phyloP scores from a whole-genome alignment of 2,329 filamentous ascomycete genomes.

The Monosporascus ibericus region DNA sequence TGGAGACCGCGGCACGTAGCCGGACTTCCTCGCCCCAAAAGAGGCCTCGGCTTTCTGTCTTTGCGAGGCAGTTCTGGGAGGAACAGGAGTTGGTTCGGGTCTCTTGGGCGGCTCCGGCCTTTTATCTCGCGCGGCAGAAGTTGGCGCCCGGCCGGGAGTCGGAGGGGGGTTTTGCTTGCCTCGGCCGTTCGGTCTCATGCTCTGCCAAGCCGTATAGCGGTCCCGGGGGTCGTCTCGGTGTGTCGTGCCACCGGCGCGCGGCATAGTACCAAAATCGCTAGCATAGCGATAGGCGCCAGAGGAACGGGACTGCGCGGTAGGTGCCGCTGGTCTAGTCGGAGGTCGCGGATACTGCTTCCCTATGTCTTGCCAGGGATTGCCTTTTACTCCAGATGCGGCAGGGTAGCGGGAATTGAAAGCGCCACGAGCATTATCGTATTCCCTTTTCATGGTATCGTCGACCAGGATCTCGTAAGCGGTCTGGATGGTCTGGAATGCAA shows the following conservation, averaged over 20 bases:
- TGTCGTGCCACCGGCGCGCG: constrained; percentile 10
- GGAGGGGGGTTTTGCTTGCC: constrained; percentile 17
- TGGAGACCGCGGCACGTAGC: constrained; percentile 44
- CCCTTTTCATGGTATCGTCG: constrained; percentile 43
- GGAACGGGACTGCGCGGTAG: constrained; percentile 11
- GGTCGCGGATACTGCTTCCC: constrained; percentile 45
- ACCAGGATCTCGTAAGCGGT: constrained; percentile 71
- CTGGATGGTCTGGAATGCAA: constrained; percentile 82
- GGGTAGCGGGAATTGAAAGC: constrained; percentile 33
- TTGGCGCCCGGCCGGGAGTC: constrained; percentile 21
- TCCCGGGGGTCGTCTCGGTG: constrained; percentile 19
- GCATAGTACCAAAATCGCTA: constrained; percentile 16
- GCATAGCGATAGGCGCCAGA: constrained; percentile 40
- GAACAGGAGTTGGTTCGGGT: constrained; percentile 26
- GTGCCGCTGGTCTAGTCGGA: constrained; percentile 27
- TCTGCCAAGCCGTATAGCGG: constrained; percentile 29
- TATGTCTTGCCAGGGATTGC: constrained; percentile 51
- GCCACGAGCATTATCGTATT: constrained; percentile 45
- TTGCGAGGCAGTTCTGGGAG: constrained; percentile 46
- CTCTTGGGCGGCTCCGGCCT: constrained; percentile 5
- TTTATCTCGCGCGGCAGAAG: constrained; percentile 20
- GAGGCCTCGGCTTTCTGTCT: constrained; percentile 48
- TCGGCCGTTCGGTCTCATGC: constrained; percentile 21
- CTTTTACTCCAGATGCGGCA: constrained; percentile 47
- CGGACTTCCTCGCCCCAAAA: constrained; percentile 44